phyloP scores from a whole-genome alignment of 176 grass and related monocot genomes.

The Themeda triandra region DNA sequence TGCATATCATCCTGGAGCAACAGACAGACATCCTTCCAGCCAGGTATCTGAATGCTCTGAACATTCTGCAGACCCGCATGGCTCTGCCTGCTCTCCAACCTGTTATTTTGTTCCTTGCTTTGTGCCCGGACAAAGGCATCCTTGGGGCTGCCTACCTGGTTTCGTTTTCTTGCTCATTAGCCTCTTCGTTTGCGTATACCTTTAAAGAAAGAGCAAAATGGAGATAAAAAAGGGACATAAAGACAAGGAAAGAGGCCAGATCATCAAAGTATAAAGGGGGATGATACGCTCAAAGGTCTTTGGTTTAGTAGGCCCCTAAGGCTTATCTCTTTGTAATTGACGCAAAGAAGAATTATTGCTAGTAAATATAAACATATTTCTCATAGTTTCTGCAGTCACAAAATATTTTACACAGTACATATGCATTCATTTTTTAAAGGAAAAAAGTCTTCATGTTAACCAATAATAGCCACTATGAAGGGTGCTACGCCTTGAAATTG shows the following conservation, averaged over 20 bases:
- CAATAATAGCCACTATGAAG: too few species aligned
- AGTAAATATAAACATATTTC: background rate
- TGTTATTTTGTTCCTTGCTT: slow-evolving; percentile 45
- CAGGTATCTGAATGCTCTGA: slow-evolving; percentile 27
- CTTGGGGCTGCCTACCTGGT: slow-evolving; percentile 8
- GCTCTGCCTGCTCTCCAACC: slow-evolving; percentile 2
- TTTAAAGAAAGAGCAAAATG: slow-evolving; percentile 22
- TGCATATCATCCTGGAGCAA: background rate
- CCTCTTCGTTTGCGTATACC: background rate
- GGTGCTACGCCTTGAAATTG: too few species aligned
- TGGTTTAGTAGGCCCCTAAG: slow-evolving; percentile 7
- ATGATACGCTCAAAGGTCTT: slow-evolving; percentile 18
- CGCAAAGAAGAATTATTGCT: background rate
- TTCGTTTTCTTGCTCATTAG: background rate
- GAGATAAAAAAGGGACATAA: background rate
- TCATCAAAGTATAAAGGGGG: background rate
- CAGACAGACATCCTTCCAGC: slow-evolving; percentile 42
- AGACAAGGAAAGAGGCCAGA: slow-evolving; percentile 21
- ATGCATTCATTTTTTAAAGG: background rate
- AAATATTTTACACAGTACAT: too few species aligned
- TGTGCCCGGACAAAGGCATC: slow-evolving; percentile 34
- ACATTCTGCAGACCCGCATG: slow-evolving; percentile 18
- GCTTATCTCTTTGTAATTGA: background rate
- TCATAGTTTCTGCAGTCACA: background rate
- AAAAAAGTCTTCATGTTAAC: background rate